A percentile compares a stretch with the other conserved stretches of the same genome.
Evolutionary conservation across 2,329 filamentous ascomycete genomes (phyloP).

Genomic region (Grosmannia huntii): DNA sequence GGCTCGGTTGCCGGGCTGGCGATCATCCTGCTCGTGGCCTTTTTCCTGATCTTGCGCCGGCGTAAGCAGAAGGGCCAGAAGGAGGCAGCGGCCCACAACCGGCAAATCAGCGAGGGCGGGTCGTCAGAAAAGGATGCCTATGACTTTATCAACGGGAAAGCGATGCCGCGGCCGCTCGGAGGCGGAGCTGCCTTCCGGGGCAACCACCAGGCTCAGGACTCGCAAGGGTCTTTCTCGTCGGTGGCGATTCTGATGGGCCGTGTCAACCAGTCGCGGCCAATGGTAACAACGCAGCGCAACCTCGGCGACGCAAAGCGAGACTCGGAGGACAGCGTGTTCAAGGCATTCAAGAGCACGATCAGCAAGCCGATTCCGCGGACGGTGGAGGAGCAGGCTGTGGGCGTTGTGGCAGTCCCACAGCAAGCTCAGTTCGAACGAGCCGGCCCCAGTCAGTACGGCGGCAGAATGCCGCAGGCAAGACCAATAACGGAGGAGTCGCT

Average conservation of each 20-base stretch:
- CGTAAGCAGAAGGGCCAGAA: slow-evolving; percentile 37
- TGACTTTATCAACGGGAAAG: slow-evolving; percentile 31
- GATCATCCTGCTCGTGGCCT: slow-evolving; percentile 54
- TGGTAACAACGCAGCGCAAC: slow-evolving; percentile 13
- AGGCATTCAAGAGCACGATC: slow-evolving; percentile 50
- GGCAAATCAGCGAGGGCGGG: slow-evolving; percentile 28
- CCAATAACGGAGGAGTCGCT: slow-evolving; percentile 20
- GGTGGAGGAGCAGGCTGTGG: slow-evolving; percentile 3
- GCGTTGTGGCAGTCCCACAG: slow-evolving; percentile 17
- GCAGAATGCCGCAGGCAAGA: slow-evolving; percentile 11
- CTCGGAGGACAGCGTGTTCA: slow-evolving; percentile 42
- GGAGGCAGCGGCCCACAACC: slow-evolving; percentile 32
- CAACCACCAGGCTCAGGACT: slow-evolving; percentile 39
- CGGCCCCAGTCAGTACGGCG: slow-evolving; percentile 1
- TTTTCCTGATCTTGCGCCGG: slow-evolving; percentile 52
- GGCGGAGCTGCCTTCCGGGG: slow-evolving; percentile 29
- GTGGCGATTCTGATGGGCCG: slow-evolving; percentile 56
- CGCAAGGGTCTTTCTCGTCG: slow-evolving; percentile 46
- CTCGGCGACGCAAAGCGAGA: slow-evolving; percentile 41
- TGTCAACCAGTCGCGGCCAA: slow-evolving; percentile 33
- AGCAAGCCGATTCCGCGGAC: slow-evolving; percentile 45
- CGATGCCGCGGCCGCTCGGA: slow-evolving; percentile 20
- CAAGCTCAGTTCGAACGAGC: slow-evolving; percentile 23
- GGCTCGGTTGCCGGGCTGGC: slow-evolving; percentile 69
- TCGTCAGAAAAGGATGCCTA: slow-evolving; percentile 47